Conservation (phyloP, 441 rosid genomes). For the Gossypium lobatum region DNA sequence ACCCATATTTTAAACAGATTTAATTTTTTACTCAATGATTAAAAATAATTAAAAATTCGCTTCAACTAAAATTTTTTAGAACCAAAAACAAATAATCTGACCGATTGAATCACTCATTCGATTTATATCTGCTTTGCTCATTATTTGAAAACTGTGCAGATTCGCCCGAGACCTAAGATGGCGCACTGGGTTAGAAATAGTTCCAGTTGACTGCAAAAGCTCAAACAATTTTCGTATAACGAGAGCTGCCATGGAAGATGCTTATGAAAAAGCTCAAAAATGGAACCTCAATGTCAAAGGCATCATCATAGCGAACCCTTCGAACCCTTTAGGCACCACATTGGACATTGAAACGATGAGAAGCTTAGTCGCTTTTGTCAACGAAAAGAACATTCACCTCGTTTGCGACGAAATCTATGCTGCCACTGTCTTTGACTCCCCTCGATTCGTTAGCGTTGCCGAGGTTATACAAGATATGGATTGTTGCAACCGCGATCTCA, state of each 20-base stretch:
- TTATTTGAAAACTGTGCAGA: slow-evolving; percentile 22
- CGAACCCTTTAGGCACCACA: slow-evolving; percentile 52
- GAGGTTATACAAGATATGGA: slow-evolving; percentile 41
- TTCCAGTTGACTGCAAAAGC: slow-evolving; percentile 47
- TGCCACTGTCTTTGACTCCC: slow-evolving; percentile 40
- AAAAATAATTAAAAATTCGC: no score
- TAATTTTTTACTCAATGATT: no score
- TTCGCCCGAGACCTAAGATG: slow-evolving; percentile 52
- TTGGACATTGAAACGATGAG: slow-evolving; percentile 29
- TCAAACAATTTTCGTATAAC: slow-evolving; percentile 44
- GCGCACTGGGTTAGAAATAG: slow-evolving; percentile 43
- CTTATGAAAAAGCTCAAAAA: slow-evolving; percentile 34
- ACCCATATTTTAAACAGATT: no score
- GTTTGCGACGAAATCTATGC: slow-evolving; percentile 60
- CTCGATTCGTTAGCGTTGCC: slow-evolving; percentile 38
- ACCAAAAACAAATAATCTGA: no score
- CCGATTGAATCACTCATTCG: no score
- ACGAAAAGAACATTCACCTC: slow-evolving; percentile 39
- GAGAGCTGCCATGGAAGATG: slow-evolving; percentile 35
- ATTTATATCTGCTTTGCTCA: no score
- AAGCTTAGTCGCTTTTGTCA: slow-evolving; percentile 32
- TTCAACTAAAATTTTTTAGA: no score
- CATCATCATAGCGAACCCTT: slow-evolving; percentile 46
- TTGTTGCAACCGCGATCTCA: slow-evolving; percentile 32
- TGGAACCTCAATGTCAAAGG: slow-evolving; percentile 45